These are phyloP conservation scores for Suillus plorans DNA, from an alignment of 768 basidiomycete species.

Conservation along the genomic window DNA sequence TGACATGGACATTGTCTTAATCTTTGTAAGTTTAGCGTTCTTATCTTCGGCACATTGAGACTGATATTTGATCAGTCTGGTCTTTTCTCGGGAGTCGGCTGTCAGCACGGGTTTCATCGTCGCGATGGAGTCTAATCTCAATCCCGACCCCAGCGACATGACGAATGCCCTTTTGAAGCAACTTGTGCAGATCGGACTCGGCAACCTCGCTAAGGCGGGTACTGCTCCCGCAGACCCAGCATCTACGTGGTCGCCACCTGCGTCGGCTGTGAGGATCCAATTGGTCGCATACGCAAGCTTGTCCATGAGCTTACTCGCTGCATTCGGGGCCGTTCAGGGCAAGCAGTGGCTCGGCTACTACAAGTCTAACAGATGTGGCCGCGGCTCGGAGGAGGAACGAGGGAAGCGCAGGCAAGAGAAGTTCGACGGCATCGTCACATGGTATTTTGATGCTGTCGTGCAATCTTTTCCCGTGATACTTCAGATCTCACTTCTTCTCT, in stretches of 20 bases:
- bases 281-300: slow-evolving; percentile 14
- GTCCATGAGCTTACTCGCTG: slow-evolving; percentile 12
- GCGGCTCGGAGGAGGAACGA: slow-evolving; percentile 11
- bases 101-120: slow-evolving; percentile 13
- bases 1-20: slow-evolving; percentile 18
- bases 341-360: slow-evolving; percentile 17
- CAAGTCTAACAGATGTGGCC: neutral
- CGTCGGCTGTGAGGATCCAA: neutral
- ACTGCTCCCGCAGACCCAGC: neutral
- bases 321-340: slow-evolving; percentile 15
- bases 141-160: slow-evolving; percentile 10
- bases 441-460: slow-evolving; percentile 15
- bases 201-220: slow-evolving; percentile 2
- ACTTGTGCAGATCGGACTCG: slow-evolving; percentile 6
- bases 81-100: slow-evolving; percentile 15
- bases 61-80: slow-evolving; percentile 8
- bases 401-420: slow-evolving; percentile 9
- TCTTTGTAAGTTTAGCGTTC: slow-evolving; percentile 16
- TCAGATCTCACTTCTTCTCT: slow-evolving; percentile 13
- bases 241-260: neutral
- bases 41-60: neutral
- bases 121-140: slow-evolving; percentile 9
- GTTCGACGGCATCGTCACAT: slow-evolving; percentile 11
- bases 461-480: slow-evolving; percentile 11
- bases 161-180: slow-evolving; percentile 12